Conservation (phyloP, 2,329 filamentous ascomycete species). For the Fusarium heterosporum region DNA sequence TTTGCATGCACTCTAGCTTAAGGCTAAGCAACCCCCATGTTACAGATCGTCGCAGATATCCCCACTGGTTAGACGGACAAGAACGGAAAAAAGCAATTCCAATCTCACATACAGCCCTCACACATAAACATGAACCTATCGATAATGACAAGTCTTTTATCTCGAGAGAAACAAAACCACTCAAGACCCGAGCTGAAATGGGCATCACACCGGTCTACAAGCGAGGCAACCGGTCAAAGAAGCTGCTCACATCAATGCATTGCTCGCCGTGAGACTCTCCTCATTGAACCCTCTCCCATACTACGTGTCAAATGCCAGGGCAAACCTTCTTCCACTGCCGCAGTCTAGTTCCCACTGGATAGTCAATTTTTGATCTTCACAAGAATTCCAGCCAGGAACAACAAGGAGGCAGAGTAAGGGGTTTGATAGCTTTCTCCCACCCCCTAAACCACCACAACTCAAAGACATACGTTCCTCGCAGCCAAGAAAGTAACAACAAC, state of each 20-base stretch:
- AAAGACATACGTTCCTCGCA: constrained; percentile 15
- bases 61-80: background rate
- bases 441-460: constrained; percentile 20
- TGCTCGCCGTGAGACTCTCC: background rate
- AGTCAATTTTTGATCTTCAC: background rate
- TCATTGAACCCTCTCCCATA: background rate
- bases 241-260: background rate
- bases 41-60: constrained; percentile 7
- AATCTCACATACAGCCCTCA: background rate
- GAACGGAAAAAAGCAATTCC: constrained; percentile 5
- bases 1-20: background rate
- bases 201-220: constrained; percentile 24
- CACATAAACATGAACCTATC: constrained; percentile 1
- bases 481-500: constrained; percentile 2
- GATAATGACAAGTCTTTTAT: constrained; percentile 23
- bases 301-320: constrained; percentile 1
- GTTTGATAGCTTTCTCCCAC: too few relatives aligned
- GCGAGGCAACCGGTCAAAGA: constrained; percentile 12
- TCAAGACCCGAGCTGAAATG: background rate
- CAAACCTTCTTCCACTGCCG: background rate
- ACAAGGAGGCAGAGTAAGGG: background rate
- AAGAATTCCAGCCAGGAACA: constrained; percentile 8
- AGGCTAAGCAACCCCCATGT: background rate
- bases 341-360: constrained; percentile 4
- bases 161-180: background rate